Evolutionary conservation across 371 early-diverging fungal species (phyloP).

Genomic region (Mucor circinelloides): DNA sequence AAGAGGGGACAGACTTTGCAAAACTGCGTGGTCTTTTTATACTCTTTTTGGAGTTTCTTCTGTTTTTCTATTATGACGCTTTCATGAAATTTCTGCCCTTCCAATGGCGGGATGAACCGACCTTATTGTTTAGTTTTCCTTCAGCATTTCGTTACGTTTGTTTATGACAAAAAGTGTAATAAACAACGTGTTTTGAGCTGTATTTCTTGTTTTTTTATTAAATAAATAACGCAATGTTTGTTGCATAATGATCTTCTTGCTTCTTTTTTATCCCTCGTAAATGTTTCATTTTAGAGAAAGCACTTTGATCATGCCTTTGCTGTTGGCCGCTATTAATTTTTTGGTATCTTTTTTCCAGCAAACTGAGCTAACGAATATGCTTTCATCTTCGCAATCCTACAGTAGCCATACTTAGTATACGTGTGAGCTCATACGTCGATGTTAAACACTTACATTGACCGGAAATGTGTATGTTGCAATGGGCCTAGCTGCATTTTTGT

Average conservation of each 20-base stretch:
- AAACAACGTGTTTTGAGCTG: neutral
- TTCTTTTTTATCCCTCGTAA: neutral
- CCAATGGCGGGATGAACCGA: constrained; percentile 1
- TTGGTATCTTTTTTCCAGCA: constrained; percentile 85
- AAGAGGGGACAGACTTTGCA: neutral
- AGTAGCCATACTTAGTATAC: neutral
- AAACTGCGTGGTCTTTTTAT: neutral
- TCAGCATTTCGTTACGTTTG: neutral
- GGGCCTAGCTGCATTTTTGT: constrained; percentile 70
- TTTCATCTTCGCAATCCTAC: constrained; percentile 49
- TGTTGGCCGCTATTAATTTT: constrained; percentile 84
- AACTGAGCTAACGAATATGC: constrained; percentile 84
- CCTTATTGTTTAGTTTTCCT: neutral
- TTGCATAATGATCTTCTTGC: constrained; percentile 2
- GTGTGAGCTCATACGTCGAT: neutral
- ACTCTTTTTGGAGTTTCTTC: neutral
- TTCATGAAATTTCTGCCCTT: neutral
- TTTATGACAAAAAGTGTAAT: constrained; percentile 4
- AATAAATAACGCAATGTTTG: constrained; percentile 3
- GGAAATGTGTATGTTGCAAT: constrained; percentile 78
- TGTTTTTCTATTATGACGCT: neutral
- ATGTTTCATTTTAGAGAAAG: constrained; percentile 34
- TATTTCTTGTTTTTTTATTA: neutral
- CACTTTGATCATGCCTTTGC: constrained; percentile 85
- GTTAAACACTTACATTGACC: constrained; percentile 34